These are phyloP conservation scores for Dryadomyces quercus-mongolicae DNA, from an alignment of 2,329 filamentous ascomycete species.

Conservation along the genomic window DNA sequence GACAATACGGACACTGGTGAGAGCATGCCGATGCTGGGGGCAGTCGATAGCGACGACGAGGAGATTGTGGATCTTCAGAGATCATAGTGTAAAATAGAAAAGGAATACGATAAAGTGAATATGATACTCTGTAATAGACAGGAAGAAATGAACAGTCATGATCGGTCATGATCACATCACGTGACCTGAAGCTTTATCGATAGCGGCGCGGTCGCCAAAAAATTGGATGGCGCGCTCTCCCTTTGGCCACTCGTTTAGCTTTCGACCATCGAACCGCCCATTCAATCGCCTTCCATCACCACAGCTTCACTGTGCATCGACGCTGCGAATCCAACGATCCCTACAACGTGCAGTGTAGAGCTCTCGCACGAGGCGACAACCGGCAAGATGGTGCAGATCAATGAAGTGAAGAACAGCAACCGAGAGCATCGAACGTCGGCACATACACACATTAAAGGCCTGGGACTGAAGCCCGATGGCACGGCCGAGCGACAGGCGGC, in stretches of 20 bases:
- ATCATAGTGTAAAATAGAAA: neutral
- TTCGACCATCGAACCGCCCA: too few species aligned
- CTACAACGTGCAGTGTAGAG: neutral
- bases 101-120: too few species aligned
- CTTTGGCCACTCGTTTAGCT: neutral
- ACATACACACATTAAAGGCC: constrained; percentile 94
- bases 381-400: constrained; percentile 66
- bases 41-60: constrained; percentile 10
- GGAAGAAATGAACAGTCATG: too few species aligned
- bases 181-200: constrained; percentile 10
- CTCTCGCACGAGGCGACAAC: neutral
- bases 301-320: too few species aligned
- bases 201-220: constrained; percentile 9
- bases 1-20: constrained; percentile 18
- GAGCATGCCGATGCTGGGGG: constrained; percentile 27
- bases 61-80: constrained; percentile 5
- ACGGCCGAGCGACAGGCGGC: constrained; percentile 65
- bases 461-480: constrained; percentile 79
- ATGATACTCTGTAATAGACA: too few species aligned
- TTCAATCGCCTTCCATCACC: too few species aligned
- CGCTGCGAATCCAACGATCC: too few species aligned
- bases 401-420: constrained; percentile 86
- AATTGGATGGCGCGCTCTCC: constrained; percentile 9
- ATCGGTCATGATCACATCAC: too few species aligned
- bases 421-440: constrained; percentile 93